Conservation (phyloP, 495 filamentous ascomycete species). For the Trichoderma asperelloides region DNA sequence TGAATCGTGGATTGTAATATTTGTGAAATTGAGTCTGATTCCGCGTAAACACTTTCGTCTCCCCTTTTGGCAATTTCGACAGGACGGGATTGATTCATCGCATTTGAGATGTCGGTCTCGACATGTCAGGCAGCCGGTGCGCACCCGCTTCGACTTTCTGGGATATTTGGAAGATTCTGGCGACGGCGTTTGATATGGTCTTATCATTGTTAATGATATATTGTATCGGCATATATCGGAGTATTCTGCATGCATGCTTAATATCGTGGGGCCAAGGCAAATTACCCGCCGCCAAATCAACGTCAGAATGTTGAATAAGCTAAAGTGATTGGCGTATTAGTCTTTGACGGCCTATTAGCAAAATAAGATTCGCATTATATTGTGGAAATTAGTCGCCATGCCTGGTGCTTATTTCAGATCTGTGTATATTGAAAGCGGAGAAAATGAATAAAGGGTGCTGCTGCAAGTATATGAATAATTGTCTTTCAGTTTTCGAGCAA, state of each 20-base stretch:
- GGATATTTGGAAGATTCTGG: constrained; percentile 21
- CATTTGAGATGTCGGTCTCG: constrained; percentile 59
- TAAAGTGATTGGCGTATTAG: too few species aligned
- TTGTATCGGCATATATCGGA: neutral
- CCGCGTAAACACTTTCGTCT: constrained; percentile 79
- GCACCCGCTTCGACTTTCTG: constrained; percentile 58
- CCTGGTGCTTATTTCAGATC: too few species aligned
- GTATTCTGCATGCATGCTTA: neutral
- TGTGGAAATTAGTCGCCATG: too few species aligned
- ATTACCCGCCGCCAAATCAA: too few species aligned
- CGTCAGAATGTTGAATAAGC: too few species aligned
- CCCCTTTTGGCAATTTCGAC: constrained; percentile 83
- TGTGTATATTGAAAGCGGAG: too few species aligned
- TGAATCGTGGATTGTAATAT: constrained; percentile 64
- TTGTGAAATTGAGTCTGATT: constrained; percentile 86
- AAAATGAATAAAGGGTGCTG: too few species aligned
- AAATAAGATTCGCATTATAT: too few species aligned
- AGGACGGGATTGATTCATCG: constrained; percentile 74
- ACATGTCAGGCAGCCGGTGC: constrained; percentile 72
- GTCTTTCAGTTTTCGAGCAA: too few species aligned
- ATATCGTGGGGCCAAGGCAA: neutral
- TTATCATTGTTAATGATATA: neutral
- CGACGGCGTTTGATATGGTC: constrained; percentile 4
- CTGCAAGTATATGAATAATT: too few species aligned
- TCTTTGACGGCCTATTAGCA: too few species aligned